These are phyloP conservation scores for Postia placenta DNA, from an alignment of 768 basidiomycete genomes.

Conservation along the genomic window DNA sequence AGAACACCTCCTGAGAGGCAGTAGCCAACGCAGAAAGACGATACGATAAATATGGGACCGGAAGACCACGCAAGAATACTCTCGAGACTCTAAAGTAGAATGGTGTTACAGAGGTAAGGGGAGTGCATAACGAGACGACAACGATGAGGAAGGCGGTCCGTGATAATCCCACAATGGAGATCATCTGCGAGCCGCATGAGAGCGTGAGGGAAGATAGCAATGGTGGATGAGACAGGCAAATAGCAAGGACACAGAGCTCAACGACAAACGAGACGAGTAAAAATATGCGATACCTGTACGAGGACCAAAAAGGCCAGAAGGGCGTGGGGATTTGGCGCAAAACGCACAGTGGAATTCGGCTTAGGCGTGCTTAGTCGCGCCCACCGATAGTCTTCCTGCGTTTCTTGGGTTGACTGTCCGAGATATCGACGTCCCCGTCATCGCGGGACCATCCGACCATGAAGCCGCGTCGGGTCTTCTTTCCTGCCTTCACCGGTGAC, in stretches of 20 bases:
- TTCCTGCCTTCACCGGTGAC: constrained; percentile 6
- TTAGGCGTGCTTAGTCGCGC: constrained; percentile 17
- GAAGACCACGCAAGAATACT: background rate
- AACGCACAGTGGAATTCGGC: too few relatives aligned
- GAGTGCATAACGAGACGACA: constrained; percentile 8
- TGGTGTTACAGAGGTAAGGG: constrained; percentile 8
- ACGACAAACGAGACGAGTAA: constrained; percentile 7
- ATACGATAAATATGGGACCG: constrained; percentile 1
- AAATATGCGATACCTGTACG: background rate
- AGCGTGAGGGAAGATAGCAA: constrained; percentile 4
- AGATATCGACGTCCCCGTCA: constrained; percentile 19
- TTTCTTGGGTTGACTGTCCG: constrained; percentile 42
- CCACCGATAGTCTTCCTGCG: constrained; percentile 35
- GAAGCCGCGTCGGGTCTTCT: constrained; percentile 13
- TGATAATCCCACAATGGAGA: background rate
- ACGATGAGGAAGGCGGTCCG: background rate
- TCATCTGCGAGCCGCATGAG: background rate
- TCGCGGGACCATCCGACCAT: constrained; percentile 6
- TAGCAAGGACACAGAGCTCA: constrained; percentile 7
- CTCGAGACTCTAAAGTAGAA: constrained; percentile 1
- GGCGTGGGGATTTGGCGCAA: background rate
- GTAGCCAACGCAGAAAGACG: background rate
- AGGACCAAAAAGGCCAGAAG: too few relatives aligned
- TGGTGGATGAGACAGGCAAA: constrained; percentile 2
- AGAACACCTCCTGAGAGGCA: constrained; percentile 1